Evolutionary conservation across 768 basidiomycete genomes (phyloP).

Genomic region (Tephrocybe sp.): DNA sequence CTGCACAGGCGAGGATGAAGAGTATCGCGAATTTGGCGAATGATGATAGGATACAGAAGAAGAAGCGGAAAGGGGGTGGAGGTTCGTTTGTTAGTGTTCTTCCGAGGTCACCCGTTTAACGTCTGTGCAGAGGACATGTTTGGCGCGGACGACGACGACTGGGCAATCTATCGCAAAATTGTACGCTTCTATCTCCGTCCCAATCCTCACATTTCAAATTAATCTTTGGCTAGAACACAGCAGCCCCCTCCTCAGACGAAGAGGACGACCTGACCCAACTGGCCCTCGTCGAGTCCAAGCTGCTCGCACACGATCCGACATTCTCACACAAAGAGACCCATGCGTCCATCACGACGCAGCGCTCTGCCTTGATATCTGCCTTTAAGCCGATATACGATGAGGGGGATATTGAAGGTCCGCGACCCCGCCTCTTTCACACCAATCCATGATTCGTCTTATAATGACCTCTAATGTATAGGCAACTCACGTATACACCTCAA

Average conservation of each 20-base stretch:
- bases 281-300: constrained; percentile 71
- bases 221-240: constrained; percentile 55
- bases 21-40: constrained; percentile 89
- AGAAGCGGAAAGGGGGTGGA: constrained; percentile 79
- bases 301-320: constrained; percentile 80
- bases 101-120: constrained; percentile 6
- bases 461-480: constrained; percentile 33
- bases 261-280: constrained; percentile 86
- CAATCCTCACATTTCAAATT: not conserved
- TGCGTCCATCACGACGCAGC: constrained; percentile 70
- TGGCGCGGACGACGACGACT: constrained; percentile 93
- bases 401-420: constrained; percentile 61
- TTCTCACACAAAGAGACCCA: constrained; percentile 85
- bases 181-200: constrained; percentile 41
- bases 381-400: constrained; percentile 83
- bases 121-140: constrained; percentile 77
- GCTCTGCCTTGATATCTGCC: constrained; percentile 83
- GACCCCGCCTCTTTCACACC: not conserved
- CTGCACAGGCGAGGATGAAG: constrained; percentile 95
- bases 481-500: constrained; percentile 83
- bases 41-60: constrained; percentile 81
- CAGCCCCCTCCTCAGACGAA: constrained; percentile 76
- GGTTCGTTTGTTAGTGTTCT: constrained; percentile 43
- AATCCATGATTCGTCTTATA: not conserved
- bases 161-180: constrained; percentile 97